Evolutionary conservation across 208 protist species (phyloP).

Genomic region (Phytomonas sp.): DNA sequence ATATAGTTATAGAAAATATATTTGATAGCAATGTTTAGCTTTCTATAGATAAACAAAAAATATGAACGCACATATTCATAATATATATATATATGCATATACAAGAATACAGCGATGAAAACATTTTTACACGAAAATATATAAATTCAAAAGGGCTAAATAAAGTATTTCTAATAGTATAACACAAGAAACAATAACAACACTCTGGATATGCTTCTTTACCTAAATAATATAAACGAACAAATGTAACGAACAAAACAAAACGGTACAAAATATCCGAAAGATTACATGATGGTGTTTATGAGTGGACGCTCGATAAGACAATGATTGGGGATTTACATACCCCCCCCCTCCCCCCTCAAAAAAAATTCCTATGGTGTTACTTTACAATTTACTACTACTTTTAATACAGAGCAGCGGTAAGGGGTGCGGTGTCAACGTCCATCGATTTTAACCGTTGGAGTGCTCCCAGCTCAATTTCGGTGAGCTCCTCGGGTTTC

Average conservation of each 20-base stretch:
- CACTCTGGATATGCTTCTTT: slow-evolving; percentile 9
- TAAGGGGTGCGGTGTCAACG: slow-evolving; percentile 39
- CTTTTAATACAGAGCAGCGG: not conserved
- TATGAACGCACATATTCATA: slow-evolving; percentile 12
- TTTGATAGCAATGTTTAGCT: not conserved
- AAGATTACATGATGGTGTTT: not conserved
- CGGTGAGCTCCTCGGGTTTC: slow-evolving; percentile 58
- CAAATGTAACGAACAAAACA: not conserved
- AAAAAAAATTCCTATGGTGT: not conserved
- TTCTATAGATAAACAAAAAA: slow-evolving; percentile 15
- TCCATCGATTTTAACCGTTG: slow-evolving; percentile 45
- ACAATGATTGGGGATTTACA: not conserved
- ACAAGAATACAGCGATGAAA: not conserved
- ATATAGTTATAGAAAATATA: not conserved
- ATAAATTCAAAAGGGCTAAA: not conserved
- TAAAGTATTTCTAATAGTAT: not conserved
- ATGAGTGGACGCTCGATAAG: not conserved
- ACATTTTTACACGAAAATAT: not conserved
- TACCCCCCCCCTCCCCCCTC: no score
- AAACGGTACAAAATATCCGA: slow-evolving; percentile 7
- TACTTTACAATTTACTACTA: slow-evolving; percentile 3
- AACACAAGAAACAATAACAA: not conserved
- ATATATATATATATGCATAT: slow-evolving; percentile 7
- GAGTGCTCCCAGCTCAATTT: slow-evolving; percentile 60
- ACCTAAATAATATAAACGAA: slow-evolving; percentile 4